Evolutionary conservation across 2,329 filamentous ascomycete genomes (phyloP).

Genomic region (Alternaria infectoria): DNA sequence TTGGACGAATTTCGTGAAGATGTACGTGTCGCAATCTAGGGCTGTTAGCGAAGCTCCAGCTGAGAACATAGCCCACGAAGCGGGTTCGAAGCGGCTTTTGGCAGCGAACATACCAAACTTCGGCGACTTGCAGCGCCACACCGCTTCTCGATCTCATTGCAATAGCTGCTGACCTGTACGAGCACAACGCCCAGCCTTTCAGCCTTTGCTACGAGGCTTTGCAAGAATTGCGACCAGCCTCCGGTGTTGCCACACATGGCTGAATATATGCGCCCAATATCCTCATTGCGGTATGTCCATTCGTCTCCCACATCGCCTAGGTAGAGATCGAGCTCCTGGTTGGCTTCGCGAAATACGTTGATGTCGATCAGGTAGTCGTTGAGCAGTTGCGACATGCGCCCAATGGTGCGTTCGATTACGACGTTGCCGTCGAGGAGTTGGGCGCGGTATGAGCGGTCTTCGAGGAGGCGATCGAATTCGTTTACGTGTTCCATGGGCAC

Average conservation of each 20-base stretch:
- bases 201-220: slow-evolving; percentile 75
- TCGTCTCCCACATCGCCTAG: slow-evolving; percentile 69
- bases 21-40: slow-evolving; percentile 46
- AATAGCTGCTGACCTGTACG: slow-evolving; percentile 74
- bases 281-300: slow-evolving; percentile 63
- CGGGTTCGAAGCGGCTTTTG: not conserved
- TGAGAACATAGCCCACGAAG: not conserved
- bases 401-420: slow-evolving; percentile 86
- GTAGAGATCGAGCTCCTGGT: slow-evolving; percentile 78
- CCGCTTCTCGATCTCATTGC: slow-evolving; percentile 84
- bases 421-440: slow-evolving; percentile 88
- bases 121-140: slow-evolving; percentile 83
- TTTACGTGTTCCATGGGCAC: slow-evolving; percentile 82
- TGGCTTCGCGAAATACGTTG: slow-evolving; percentile 76
- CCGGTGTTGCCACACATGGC: slow-evolving; percentile 94
- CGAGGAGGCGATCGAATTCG: slow-evolving; percentile 86
- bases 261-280: slow-evolving; percentile 75
- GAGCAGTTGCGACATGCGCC: slow-evolving; percentile 76
- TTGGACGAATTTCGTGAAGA: slow-evolving; percentile 47
- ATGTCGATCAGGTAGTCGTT: slow-evolving; percentile 81
- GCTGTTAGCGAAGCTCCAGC: slow-evolving; percentile 14
- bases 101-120: slow-evolving; percentile 66
- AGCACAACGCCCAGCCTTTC: slow-evolving; percentile 73
- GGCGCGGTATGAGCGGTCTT: slow-evolving; percentile 79
- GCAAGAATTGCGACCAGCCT: slow-evolving; percentile 84